Evolutionary conservation across 129 eudicot genomes (phyloP).

Genomic region (Arctium minus): DNA sequence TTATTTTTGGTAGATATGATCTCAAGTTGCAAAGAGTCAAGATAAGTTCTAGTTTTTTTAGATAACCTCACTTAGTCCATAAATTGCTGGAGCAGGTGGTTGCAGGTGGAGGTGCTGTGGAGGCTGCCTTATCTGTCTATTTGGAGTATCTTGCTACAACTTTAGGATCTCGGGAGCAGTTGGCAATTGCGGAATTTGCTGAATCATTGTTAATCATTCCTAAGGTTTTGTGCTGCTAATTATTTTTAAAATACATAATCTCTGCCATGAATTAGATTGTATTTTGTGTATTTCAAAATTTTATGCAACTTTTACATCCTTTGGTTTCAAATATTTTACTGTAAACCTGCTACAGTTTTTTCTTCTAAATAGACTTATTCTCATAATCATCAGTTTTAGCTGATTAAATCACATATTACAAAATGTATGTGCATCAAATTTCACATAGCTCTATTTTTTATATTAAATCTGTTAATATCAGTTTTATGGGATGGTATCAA

Average conservation of each 20-base stretch:
- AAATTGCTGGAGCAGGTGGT: slow-evolving; percentile 63
- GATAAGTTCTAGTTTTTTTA: neutral
- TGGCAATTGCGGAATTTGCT: slow-evolving; percentile 95
- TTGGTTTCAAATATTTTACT: neutral
- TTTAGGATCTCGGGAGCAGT: slow-evolving; percentile 91
- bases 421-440: neutral
- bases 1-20: neutral
- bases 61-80: neutral
- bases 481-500: neutral
- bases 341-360: neutral
- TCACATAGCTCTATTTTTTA: neutral
- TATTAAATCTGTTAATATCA: no score
- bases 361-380: neutral
- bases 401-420: neutral
- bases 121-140: slow-evolving; percentile 88
- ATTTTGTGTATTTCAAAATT: neutral
- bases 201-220: slow-evolving; percentile 84
- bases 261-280: neutral
- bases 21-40: neutral
- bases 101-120: slow-evolving; percentile 99
- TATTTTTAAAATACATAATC: neutral
- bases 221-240: slow-evolving; percentile 40
- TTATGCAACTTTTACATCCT: neutral
- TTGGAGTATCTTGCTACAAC: slow-evolving; percentile 95
- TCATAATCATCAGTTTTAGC: neutral